Evolutionary conservation across 1,139 yeast species (phyloP), one percentile per base, ranked within the genome.

Genomic region (Scheffersomyces illinoinensis): DNA sequence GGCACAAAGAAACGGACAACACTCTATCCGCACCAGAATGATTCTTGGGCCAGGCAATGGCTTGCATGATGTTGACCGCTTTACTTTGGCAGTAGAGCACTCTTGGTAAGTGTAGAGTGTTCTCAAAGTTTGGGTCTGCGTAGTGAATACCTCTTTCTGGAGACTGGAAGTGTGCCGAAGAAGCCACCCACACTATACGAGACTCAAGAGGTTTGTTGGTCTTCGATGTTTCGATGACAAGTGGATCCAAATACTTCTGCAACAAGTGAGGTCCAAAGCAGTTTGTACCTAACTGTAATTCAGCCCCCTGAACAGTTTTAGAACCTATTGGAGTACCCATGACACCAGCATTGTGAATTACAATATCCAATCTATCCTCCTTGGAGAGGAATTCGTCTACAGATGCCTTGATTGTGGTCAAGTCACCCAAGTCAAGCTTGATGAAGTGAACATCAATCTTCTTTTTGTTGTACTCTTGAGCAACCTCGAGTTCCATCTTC

Each of bases 331-430:
- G 26, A 1, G 84, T 79, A n/a, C 71, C 68, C 81, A 80, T 82
- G 18, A 84, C 76, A 51, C 88, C 69, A 8, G 87, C 87, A 69
- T 84, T 83, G 64, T 83, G 82, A 54, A 84, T 75, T n/a, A 82
- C 75, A 17, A 81, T 72, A 61, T 82, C 83, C 43, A 84, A 61
- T 18, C 76, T 66, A 4, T 64, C 55, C 49, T 65, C 71, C 12
- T 53, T 60, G 43, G 61, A 57, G 58, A 72, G 62, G 56, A 84
- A 70, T 51, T 74, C 66, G 14, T 69, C 65, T 19, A 74, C 79
- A 1, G 79, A 84, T 2, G 78, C 76, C 60, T 75, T 77, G 54
- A 85, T 72, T 0, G 81, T 73, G 10, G 75, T 64, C 58, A 85
- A 73, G 63, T 85, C 87, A 49, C 74, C 64, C 56, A 81, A 76